Percentiles rank a stretch among this genome's conserved stretches.
phyloP scores from a whole-genome alignment of 805 yeast genomes.

The Ogataea salicorniae region DNA sequence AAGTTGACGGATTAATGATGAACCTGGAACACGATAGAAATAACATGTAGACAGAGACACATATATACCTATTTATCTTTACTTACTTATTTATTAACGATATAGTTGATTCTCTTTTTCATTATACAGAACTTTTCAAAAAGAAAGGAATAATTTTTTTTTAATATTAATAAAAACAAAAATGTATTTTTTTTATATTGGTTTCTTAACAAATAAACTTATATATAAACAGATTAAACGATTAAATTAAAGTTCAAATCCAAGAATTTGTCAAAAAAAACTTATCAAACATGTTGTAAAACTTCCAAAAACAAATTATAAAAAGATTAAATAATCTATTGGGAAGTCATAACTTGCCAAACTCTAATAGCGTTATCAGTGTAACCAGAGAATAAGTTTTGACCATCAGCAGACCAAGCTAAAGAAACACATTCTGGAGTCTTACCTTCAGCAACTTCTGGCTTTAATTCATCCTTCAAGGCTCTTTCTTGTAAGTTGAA shows the following conservation, averaged over 20 bases:
- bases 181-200: too few relatives aligned
- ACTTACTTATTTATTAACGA: not conserved
- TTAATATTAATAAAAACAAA: not conserved
- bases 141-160: not conserved
- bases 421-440: conserved; percentile 97
- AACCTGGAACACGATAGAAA: conserved; percentile 17
- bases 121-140: not conserved
- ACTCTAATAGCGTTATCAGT: conserved; percentile 99
- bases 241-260: too few relatives aligned
- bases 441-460: conserved; percentile 94
- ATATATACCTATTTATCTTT: not conserved
- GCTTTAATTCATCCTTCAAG: conserved; percentile 95
- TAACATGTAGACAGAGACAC: not conserved
- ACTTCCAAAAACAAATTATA: conserved; percentile 9
- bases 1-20: conserved; percentile 59
- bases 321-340: conserved; percentile 26
- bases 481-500: conserved; percentile 94
- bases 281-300: not conserved
- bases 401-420: conserved; percentile 99
- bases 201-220: not conserved
- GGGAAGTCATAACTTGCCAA: conserved; percentile 98
- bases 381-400: conserved; percentile 99
- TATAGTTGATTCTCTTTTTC: too few relatives aligned
- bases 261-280: too few relatives aligned
- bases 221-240: not conserved